phyloP scores from a whole-genome alignment of 345 rosid species.

The Gossypium turneri region DNA sequence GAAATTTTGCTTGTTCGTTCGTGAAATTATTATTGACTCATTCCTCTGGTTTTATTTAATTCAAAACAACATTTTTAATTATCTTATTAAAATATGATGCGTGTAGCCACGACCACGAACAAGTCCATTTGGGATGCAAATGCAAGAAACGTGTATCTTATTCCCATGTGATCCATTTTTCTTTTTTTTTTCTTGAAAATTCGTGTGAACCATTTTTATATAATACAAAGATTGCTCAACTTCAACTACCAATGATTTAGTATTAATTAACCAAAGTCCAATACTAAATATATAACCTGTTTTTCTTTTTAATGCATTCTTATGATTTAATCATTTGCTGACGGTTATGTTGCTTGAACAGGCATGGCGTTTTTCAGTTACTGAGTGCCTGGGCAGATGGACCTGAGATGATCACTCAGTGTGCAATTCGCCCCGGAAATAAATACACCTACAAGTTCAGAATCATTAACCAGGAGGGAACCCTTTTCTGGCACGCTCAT shows the following conservation, averaged over 20 bases:
- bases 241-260: neutral
- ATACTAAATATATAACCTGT: neutral
- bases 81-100: neutral
- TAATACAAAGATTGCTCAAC: neutral
- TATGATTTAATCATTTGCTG: neutral
- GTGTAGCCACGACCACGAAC: neutral
- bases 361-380: constrained; percentile 81
- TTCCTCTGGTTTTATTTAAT: neutral
- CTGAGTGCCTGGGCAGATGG: constrained; percentile 87
- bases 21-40: neutral
- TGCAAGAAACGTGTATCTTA: neutral
- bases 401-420: constrained; percentile 68
- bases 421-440: constrained; percentile 65
- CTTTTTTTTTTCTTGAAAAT: too few species aligned
- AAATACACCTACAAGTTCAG: constrained; percentile 63
- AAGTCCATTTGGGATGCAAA: neutral
- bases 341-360: constrained; percentile 16
- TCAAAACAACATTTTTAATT: neutral
- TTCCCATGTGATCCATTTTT: neutral
- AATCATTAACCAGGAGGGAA: constrained; percentile 68
- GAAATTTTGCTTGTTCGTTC: neutral
- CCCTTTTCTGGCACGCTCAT: constrained; percentile 98
- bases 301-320: neutral
- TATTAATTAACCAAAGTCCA: too few species aligned
- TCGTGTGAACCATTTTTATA: too few species aligned